Conservation (phyloP, 2,329 filamentous ascomycete genomes). For the Exophiala calicioides region DNA sequence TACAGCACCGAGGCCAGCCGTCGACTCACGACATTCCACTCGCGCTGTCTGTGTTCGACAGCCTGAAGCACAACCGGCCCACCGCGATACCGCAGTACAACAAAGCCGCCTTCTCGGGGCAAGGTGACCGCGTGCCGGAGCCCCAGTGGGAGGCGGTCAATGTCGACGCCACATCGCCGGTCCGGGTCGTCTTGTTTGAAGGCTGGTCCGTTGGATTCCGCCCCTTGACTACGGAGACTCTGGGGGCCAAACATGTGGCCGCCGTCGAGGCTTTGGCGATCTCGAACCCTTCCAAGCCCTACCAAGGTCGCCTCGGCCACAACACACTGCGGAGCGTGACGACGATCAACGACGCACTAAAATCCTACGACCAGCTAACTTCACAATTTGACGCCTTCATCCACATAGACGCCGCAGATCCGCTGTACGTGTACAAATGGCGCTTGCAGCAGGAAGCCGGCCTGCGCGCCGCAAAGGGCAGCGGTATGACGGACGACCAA, state of each 20-base stretch:
- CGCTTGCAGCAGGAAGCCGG: slow-evolving; percentile 75
- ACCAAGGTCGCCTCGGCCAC: slow-evolving; percentile 54
- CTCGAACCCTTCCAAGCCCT: slow-evolving; percentile 31
- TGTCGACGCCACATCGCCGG: slow-evolving; percentile 34
- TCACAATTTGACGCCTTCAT: slow-evolving; percentile 63
- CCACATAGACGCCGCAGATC: slow-evolving; percentile 71
- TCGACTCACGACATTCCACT: slow-evolving; percentile 77
- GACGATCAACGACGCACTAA: slow-evolving; percentile 61
- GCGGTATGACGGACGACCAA: slow-evolving; percentile 79
- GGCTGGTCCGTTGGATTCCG: slow-evolving; percentile 91
- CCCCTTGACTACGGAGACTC: slow-evolving; percentile 56
- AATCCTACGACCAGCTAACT: slow-evolving; percentile 60
- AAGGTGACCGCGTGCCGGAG: slow-evolving; percentile 71
- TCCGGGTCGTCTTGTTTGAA: slow-evolving; percentile 75
- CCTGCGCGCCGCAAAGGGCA: slow-evolving; percentile 65
- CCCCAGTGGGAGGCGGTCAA: slow-evolving; percentile 61
- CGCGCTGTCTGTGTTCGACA: slow-evolving; percentile 62
- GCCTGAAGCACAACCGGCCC: slow-evolving; percentile 53
- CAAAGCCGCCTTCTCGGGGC: slow-evolving; percentile 74
- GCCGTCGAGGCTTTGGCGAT: slow-evolving; percentile 51
- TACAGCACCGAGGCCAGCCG: slow-evolving; percentile 81
- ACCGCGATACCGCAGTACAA: slow-evolving; percentile 75
- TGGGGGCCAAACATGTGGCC: slow-evolving; percentile 56
- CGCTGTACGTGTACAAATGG: slow-evolving; percentile 80
- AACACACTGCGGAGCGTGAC: slow-evolving; percentile 58